Conservation (phyloP, 257 asterid genomes). For the Sherardia arvensis region DNA sequence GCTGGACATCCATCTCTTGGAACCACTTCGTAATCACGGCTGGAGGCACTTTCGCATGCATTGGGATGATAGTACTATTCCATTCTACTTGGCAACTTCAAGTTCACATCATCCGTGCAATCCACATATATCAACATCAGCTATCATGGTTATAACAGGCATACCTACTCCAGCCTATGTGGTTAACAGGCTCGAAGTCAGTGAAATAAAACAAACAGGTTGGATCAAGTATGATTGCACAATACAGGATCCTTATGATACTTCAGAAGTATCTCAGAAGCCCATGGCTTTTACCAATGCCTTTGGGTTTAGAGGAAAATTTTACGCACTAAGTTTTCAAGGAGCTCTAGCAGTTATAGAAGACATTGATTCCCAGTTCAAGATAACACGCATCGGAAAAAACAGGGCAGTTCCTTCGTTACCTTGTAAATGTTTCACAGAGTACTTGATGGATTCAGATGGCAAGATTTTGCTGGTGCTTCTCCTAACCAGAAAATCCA, state of each 20-base stretch:
- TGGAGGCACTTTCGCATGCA: background rate
- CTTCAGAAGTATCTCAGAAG: slow-evolving; percentile 1
- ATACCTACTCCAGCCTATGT: slow-evolving; percentile 16
- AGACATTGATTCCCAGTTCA: slow-evolving; percentile 10
- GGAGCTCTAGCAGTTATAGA: slow-evolving; percentile 26
- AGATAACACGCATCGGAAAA: slow-evolving; percentile 5
- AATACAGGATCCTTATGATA: slow-evolving; percentile 17
- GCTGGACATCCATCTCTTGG: background rate
- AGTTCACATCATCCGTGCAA: background rate
- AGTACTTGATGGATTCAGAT: slow-evolving; percentile 23
- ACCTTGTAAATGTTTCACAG: slow-evolving; percentile 15
- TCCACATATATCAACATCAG: background rate
- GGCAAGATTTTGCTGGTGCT: slow-evolving; percentile 26
- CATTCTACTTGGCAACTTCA: slow-evolving; percentile 15
- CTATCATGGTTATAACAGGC: slow-evolving; percentile 6
- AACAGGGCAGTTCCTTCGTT: slow-evolving; percentile 20
- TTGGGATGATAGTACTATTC: slow-evolving; percentile 16
- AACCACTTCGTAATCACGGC: background rate
- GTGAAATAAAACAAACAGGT: background rate
- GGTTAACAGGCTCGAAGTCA: background rate
- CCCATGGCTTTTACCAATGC: slow-evolving; percentile 22
- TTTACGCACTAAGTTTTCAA: slow-evolving; percentile 27
- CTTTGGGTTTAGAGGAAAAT: slow-evolving; percentile 18
- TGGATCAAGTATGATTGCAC: slow-evolving; percentile 19
- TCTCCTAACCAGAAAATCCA: slow-evolving; percentile 11